Base-by-base conservation (phyloP, 2,329 filamentous ascomycete species). In the Cercospora canescens region DNA sequence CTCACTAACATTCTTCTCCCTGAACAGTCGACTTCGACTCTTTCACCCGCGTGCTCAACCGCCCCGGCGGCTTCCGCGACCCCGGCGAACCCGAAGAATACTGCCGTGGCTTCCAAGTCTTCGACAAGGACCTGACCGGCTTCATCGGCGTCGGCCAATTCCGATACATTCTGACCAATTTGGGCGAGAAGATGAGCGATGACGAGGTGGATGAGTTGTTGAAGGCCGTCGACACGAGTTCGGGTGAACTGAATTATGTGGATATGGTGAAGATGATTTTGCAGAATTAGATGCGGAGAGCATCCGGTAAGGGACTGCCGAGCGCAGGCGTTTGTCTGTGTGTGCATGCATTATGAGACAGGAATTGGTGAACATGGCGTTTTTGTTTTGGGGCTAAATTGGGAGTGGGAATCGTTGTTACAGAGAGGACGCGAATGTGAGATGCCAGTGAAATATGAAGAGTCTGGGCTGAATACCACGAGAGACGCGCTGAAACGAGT, bases 131-230 rank as follows among this genome's bases (percentile, higher is more conserved):
- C 80, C 91, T 97, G 88, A 97, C 93, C 67, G 95, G 95, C 60
- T 97, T 94, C 81, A 98, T 99, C 79, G 95, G 94, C 64, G 94
- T 98, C 71, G 95, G 95, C 65, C 95, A 99, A 83, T 87, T 99
- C 80, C 92, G 96, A 82, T 99, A 99, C 83, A 88, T 99, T 79
- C 83, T 99, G 76, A 99, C 95, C 64, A 98, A 98, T 79, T 83
- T 99, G 75, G 95, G 95, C 76, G 95, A 99, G 89, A 98, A 98
- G 87, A 97, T 99, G 93, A 92, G 91, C 68, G 94, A 99, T 76
- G 95, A 98, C 70, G 95, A 99, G 85, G 95, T 99, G 57, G 94
- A 98, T 80, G 95, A 99, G 86, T 87, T 99, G 78, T 89, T 99
- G 80, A 99, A 98, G 89, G 93, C 94, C 0, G 94, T 98, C 71